Evolutionary conservation across 257 asterid species (phyloP).

Genomic region (Phtheirospermum japonicum): DNA sequence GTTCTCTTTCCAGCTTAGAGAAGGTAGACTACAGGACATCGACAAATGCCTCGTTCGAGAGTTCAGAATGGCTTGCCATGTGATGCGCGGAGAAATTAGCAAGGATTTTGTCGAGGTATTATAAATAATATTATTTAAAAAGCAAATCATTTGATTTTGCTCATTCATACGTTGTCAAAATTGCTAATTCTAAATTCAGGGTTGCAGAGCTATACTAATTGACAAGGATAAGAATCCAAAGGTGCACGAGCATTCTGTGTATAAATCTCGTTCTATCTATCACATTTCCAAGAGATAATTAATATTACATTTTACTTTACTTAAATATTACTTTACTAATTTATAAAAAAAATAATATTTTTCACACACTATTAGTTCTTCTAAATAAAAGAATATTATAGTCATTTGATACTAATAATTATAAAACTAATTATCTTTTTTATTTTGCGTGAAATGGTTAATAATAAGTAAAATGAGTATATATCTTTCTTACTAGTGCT

Average conservation of each 20-base stretch:
- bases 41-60: constrained; percentile 80
- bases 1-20: constrained; percentile 58
- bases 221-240: constrained; percentile 83
- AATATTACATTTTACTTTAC: too few relatives aligned
- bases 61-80: constrained; percentile 79
- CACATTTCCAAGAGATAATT: too few relatives aligned
- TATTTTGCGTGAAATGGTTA: too few relatives aligned
- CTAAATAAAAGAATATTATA: too few relatives aligned
- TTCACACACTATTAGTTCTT: too few relatives aligned
- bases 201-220: constrained; percentile 66
- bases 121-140: neutral
- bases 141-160: neutral
- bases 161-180: constrained; percentile 8
- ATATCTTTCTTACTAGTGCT: neutral
- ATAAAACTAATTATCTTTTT: too few relatives aligned
- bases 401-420: too few relatives aligned
- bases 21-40: constrained; percentile 83
- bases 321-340: too few relatives aligned
- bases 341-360: too few relatives aligned
- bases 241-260: constrained; percentile 42
- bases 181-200: too few relatives aligned
- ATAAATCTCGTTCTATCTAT: too few relatives aligned
- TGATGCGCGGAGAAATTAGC: constrained; percentile 58
- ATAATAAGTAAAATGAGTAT: too few relatives aligned
- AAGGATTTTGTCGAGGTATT: constrained; percentile 73